Percentiles rank a stretch among this genome's conserved stretches.
Conservation (phyloP, 352 stramenopile genomes). For the Phytopythium sindhum region DNA sequence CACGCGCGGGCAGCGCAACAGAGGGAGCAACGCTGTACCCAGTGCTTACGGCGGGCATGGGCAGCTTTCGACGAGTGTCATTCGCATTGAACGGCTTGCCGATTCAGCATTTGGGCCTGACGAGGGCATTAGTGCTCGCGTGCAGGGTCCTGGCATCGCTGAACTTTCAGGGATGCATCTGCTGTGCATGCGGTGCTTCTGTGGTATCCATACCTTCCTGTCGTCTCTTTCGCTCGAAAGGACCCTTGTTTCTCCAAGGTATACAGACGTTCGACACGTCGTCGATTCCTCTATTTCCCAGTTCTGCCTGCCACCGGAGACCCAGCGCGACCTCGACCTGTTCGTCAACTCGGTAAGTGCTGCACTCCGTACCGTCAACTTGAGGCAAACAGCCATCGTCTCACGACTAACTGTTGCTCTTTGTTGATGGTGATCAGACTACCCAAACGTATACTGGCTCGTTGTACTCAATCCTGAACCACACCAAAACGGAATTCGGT, state of each 20-base stretch:
- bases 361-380: not conserved
- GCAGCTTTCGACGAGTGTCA: conserved; percentile 4
- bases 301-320: conserved; percentile 23
- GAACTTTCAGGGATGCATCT: conserved; percentile 9
- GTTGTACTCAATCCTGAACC: conserved; percentile 32
- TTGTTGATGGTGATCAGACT: conserved; percentile 13
- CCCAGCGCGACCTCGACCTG: conserved; percentile 31
- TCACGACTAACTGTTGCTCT: not conserved
- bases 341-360: conserved; percentile 35
- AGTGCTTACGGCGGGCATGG: not conserved
- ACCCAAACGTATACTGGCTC: conserved; percentile 21
- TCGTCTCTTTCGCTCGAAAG: conserved; percentile 18
- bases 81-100: conserved; percentile 25
- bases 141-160: conserved; percentile 5
- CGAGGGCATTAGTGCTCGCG: conserved; percentile 6
- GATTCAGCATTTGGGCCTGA: conserved; percentile 20
- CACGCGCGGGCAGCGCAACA: not conserved
- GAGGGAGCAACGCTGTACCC: not conserved
- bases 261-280: conserved; percentile 13
- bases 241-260: conserved; percentile 24
- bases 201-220: conserved; percentile 29
- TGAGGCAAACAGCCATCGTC: not conserved
- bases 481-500: conserved; percentile 29
- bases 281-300: conserved; percentile 1
- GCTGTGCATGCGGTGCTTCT: conserved; percentile 29